A percentile compares a stretch with the other conserved stretches of the same genome.
phyloP scores from a whole-genome alignment of 2,329 filamentous ascomycete genomes.

The Dactylellina parvicollis region DNA sequence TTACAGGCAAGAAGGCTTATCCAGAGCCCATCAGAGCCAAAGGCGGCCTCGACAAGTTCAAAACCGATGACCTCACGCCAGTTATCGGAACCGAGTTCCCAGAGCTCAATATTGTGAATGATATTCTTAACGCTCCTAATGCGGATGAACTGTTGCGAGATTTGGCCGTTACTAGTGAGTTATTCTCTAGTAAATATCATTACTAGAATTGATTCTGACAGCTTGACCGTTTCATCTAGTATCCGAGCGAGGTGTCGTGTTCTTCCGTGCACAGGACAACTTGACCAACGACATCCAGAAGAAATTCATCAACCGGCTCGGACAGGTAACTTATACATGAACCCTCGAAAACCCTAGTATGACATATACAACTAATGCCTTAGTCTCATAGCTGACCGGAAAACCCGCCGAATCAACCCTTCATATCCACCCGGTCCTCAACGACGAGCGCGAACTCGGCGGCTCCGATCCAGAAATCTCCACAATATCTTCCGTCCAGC shows the following conservation, averaged over 20 bases:
- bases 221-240: conserved; percentile 63
- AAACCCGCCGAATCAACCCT: conserved; percentile 69
- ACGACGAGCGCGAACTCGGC: conserved; percentile 67
- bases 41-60: conserved; percentile 60
- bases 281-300: conserved; percentile 73
- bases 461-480: conserved; percentile 71
- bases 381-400: conserved; percentile 61
- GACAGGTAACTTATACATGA: conserved; percentile 68
- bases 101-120: conserved; percentile 65
- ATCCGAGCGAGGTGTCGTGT: conserved; percentile 75
- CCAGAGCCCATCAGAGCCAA: conserved; percentile 36
- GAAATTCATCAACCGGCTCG: conserved; percentile 70
- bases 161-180: conserved; percentile 69
- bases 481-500: conserved; percentile 70
- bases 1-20: conserved; percentile 26
- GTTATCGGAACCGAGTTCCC: conserved; percentile 72
- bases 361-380: too few species aligned
- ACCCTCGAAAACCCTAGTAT: too few species aligned
- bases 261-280: conserved; percentile 72
- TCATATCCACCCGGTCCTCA: conserved; percentile 71
- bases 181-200: not conserved
- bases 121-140: conserved; percentile 71
- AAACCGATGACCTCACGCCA: conserved; percentile 67
- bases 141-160: conserved; percentile 73
- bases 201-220: conserved; percentile 43